Conservation (phyloP, 768 basidiomycete species). For the Nevesoporus exiguus region DNA sequence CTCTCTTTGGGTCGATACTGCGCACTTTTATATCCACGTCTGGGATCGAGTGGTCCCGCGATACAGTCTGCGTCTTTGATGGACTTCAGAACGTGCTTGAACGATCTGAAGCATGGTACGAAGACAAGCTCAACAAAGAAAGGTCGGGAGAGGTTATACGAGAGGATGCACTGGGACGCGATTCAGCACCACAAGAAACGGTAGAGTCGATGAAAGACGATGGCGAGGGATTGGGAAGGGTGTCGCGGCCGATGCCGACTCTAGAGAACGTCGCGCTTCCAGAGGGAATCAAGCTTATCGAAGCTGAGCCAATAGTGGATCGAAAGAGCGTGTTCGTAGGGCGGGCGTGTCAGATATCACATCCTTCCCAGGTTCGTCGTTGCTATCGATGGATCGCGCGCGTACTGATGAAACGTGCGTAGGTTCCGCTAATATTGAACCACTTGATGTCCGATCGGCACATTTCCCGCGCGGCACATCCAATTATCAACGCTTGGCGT, state of each 20-base stretch:
- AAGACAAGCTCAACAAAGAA: constrained; percentile 55
- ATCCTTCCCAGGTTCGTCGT: constrained; percentile 64
- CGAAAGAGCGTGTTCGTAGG: constrained; percentile 86
- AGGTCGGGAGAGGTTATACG: constrained; percentile 53
- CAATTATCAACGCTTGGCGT: constrained; percentile 80
- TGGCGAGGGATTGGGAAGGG: constrained; percentile 1
- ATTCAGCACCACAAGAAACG: constrained; percentile 11
- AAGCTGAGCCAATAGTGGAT: constrained; percentile 80
- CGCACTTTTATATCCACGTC: constrained; percentile 76
- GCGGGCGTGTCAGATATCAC: constrained; percentile 73
- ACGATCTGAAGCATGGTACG: constrained; percentile 65
- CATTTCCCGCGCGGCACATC: constrained; percentile 73
- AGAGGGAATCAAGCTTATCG: constrained; percentile 60
- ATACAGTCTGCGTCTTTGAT: constrained; percentile 81
- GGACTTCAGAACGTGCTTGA: constrained; percentile 77
- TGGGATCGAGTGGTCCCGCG: constrained; percentile 75
- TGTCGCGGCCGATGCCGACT: neutral
- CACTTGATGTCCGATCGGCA: constrained; percentile 68
- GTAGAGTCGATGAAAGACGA: constrained; percentile 1
- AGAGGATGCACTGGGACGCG: constrained; percentile 43
- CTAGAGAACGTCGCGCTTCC: constrained; percentile 38
- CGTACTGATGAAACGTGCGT: neutral
- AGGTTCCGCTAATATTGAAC: constrained; percentile 69
- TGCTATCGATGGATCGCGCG: neutral
- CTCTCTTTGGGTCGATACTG: constrained; percentile 72